Evolutionary conservation across 2,329 filamentous ascomycete species (phyloP), one percentile per base, ranked within the genome.

Genomic region (Aspergillus viridinutans): DNA sequence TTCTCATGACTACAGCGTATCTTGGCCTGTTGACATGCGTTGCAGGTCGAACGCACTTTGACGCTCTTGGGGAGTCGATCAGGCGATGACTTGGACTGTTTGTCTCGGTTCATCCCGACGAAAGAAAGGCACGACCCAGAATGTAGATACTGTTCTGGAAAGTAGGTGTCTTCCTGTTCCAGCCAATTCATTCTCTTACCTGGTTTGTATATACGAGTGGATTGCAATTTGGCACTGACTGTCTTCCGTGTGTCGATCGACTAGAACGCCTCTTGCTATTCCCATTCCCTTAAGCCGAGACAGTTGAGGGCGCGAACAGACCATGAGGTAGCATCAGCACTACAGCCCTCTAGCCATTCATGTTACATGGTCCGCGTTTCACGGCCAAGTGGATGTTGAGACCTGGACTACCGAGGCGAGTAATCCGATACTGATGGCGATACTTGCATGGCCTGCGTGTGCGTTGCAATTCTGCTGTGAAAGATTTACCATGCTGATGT

Each of bases 1-100:
- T 67, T 72, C 53, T 73, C 70, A 57, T 74, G 72, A 25, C 71
- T 71, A 63, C 72, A 74, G 7, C 71, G 67, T 17, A 74, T 73
- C 42, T 74, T 74, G 9, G 72, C 72, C 53, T 72, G 70, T 49
- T 74, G 72, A 25, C 72, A 74, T n/a, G 72, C 70, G 55, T 74
- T 73, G 61, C 72, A 74, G 7, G 72, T 74, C 5, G 70, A 72
- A 49, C 72, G 69, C 21, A 72, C 64, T 49, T 73, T 73, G 42
- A 72, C 69, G 29, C 70, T 73, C 26, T 68, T 69, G 17, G 69
- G 69, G 1, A 72, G 60, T 8, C 50, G 56, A 21, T 59, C 53
- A 7, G 54, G 57, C 6, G 56, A 51, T 26, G 51, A 6, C 20
- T 54, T 52, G 20, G 52, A 54, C 12, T 52, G 43, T 38, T 43